Evolutionary conservation across 2,329 filamentous ascomycete species (phyloP).

Genomic region (Colletotrichum sp.): DNA sequence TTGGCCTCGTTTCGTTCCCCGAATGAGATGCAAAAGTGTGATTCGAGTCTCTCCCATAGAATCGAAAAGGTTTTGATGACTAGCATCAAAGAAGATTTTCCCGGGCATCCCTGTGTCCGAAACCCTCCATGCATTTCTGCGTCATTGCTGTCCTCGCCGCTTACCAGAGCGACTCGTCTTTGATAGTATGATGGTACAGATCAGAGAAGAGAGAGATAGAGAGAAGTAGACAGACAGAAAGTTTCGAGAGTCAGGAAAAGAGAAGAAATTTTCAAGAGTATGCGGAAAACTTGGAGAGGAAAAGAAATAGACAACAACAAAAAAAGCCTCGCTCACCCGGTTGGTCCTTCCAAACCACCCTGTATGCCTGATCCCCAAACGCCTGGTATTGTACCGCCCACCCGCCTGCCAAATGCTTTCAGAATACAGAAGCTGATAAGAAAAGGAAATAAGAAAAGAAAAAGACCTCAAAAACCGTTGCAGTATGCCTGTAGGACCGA

Average conservation of each 20-base stretch:
- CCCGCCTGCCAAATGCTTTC: slow-evolving; percentile 7
- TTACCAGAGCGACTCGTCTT: slow-evolving; percentile 2
- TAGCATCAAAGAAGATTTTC: neutral
- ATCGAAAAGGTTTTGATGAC: neutral
- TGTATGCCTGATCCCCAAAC: slow-evolving; percentile 15
- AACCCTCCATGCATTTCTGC: neutral
- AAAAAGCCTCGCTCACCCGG: slow-evolving; percentile 9
- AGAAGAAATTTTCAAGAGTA: neutral
- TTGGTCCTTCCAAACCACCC: neutral
- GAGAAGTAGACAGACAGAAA: slow-evolving; percentile 10
- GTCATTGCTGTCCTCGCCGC: slow-evolving; percentile 1
- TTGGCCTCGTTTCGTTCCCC: neutral
- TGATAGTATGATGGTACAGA: slow-evolving; percentile 9
- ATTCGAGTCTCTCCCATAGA: neutral
- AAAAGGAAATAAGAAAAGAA: neutral
- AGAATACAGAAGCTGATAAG: slow-evolving; percentile 8
- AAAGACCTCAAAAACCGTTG: neutral
- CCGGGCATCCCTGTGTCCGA: neutral
- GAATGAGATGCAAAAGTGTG: slow-evolving; percentile 3
- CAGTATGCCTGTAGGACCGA: slow-evolving; percentile 10
- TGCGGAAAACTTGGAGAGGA: neutral
- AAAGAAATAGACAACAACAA: slow-evolving; percentile 4
- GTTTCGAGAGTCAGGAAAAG: slow-evolving; percentile 6
- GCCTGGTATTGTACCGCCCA: slow-evolving; percentile 12
- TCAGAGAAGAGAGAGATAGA: slow-evolving; percentile 8